These are phyloP conservation scores for Melanogaster broomeanus DNA, from an alignment of 768 basidiomycete species.

Conservation along the genomic window DNA sequence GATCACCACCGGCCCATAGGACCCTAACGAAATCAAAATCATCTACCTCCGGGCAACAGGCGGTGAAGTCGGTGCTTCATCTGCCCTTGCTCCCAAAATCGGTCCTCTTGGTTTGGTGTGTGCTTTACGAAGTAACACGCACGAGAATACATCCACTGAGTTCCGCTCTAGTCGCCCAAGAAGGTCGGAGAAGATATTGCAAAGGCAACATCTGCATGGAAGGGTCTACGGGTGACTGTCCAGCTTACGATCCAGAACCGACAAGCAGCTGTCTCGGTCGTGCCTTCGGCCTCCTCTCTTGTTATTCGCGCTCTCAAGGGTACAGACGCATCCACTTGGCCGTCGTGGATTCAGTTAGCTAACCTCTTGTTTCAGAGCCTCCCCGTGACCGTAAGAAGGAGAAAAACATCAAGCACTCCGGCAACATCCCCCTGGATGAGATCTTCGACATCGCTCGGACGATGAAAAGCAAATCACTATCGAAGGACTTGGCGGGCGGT, in stretches of 20 bases:
- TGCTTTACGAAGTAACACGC: conserved; percentile 6
- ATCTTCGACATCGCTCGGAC: conserved; percentile 95
- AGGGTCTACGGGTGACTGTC: conserved; percentile 98
- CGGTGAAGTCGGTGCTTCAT: conserved; percentile 99
- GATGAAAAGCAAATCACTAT: conserved; percentile 92
- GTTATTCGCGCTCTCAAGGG: conserved; percentile 99
- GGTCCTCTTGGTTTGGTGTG: conserved; percentile 99
- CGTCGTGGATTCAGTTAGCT: not conserved
- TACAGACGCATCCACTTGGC: conserved; percentile 38
- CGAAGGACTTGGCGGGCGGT: conserved; percentile 86
- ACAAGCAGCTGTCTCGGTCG: conserved; percentile 95
- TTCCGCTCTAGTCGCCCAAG: conserved; percentile 82
- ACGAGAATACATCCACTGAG: conserved; percentile 11
- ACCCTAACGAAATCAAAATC: conserved; percentile 98
- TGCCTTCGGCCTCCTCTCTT: conserved; percentile 95
- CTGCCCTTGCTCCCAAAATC: conserved; percentile 98
- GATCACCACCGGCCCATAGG: conserved; percentile 46
- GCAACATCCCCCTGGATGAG: conserved; percentile 92
- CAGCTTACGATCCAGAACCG: conserved; percentile 99
- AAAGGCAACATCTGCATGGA: conserved; percentile 97
- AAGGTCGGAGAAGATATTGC: conserved; percentile 99
- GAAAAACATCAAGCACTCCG: conserved; percentile 99
- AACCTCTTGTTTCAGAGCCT: conserved; percentile 63
- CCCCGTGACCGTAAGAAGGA: conserved; percentile 99
- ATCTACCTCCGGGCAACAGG: conserved; percentile 98